These are phyloP conservation scores for Cystobasidium ongulense DNA, from an alignment of 768 basidiomycete species.

Conservation along the genomic window DNA sequence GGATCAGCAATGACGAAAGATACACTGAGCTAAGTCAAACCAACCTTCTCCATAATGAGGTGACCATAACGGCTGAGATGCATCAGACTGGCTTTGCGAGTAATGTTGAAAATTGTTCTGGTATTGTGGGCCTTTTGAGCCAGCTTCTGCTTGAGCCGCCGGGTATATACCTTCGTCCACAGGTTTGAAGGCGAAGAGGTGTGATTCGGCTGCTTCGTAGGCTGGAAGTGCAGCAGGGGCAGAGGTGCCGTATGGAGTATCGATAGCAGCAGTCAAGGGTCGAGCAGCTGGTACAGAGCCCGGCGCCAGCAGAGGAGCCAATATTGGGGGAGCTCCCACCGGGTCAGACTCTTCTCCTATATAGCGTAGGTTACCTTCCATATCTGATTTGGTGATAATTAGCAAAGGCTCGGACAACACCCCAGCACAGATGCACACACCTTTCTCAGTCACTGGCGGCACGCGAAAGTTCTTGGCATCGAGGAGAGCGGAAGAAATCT, in stretches of 20 bases:
- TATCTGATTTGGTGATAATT: not conserved
- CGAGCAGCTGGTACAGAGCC: not conserved
- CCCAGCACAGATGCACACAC: no score
- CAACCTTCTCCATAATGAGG: not conserved
- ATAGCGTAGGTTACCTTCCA: constrained; percentile 14
- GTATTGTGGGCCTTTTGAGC: not conserved
- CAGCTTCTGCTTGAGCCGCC: not conserved
- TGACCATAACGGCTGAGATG: not conserved
- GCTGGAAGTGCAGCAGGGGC: not conserved
- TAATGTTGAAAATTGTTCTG: not conserved
- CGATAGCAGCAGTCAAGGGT: not conserved
- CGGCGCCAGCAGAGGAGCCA: constrained; percentile 9
- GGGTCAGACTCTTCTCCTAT: constrained; percentile 27
- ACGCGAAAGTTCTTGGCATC: constrained; percentile 84
- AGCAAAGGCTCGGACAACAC: not conserved
- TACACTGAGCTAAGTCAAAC: not conserved
- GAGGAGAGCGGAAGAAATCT: constrained; percentile 74
- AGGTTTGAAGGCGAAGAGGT: not conserved
- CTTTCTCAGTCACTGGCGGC: constrained; percentile 78
- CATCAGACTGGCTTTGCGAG: not conserved
- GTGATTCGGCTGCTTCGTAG: not conserved
- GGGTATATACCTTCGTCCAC: not conserved
- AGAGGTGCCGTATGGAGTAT: not conserved
- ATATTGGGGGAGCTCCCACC: not conserved
- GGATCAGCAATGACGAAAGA: not conserved